A percentile compares a stretch with the other conserved stretches of the same genome.
Evolutionary conservation across 768 basidiomycete species (phyloP).

Genomic region (Terana coerulea): DNA sequence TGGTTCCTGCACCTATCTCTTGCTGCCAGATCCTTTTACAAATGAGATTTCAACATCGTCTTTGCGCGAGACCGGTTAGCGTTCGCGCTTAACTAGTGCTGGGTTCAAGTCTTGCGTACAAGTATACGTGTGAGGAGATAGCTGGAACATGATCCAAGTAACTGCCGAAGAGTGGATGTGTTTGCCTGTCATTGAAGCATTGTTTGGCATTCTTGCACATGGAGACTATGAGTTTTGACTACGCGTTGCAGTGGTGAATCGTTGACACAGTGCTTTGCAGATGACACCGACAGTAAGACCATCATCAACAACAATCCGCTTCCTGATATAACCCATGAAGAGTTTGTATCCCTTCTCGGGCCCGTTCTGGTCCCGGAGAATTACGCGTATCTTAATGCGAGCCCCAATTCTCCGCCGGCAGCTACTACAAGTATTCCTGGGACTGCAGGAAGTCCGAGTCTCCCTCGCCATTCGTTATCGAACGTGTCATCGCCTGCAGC

Average conservation of each 20-base stretch:
- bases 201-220: too few species aligned
- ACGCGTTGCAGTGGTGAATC: constrained; percentile 3
- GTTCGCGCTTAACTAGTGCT: too few species aligned
- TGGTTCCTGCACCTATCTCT: not conserved
- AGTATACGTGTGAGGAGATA: too few species aligned
- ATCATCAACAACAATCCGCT: constrained; percentile 87
- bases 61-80: too few species aligned
- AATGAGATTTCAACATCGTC: too few species aligned
- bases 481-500: constrained; percentile 20
- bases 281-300: constrained; percentile 55
- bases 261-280: constrained; percentile 28
- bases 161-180: too few species aligned
- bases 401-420: constrained; percentile 14
- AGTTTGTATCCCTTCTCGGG: constrained; percentile 75
- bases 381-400: constrained; percentile 40
- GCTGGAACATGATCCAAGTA: too few species aligned
- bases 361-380: constrained; percentile 84
- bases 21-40: not conserved
- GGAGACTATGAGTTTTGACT: too few species aligned
- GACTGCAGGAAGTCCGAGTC: constrained; percentile 23
- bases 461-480: constrained; percentile 25
- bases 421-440: constrained; percentile 18
- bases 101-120: too few species aligned
- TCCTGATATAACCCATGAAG: constrained; percentile 83
- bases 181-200: too few species aligned